Evolutionary conservation across 2,329 filamentous ascomycete genomes (phyloP).

Genomic region (Colletotrichum sp.): DNA sequence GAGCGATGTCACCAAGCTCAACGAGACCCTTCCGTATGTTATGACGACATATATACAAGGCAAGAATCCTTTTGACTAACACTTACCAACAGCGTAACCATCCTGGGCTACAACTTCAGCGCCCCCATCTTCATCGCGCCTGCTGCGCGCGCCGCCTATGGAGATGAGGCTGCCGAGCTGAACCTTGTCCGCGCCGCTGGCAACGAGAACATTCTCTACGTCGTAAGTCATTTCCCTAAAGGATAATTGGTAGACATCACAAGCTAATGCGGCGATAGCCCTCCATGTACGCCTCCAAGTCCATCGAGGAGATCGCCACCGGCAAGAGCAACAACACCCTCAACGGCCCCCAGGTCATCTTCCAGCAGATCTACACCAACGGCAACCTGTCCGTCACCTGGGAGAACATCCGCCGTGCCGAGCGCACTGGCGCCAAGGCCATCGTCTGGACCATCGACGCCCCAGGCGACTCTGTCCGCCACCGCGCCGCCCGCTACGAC

Average conservation of each 20-base stretch:
- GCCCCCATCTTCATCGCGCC: slow-evolving; percentile 56
- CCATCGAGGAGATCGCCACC: slow-evolving; percentile 37
- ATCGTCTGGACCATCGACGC: slow-evolving; percentile 43
- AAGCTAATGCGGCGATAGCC: slow-evolving; percentile 11
- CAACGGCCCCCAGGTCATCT: slow-evolving; percentile 33
- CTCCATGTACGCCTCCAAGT: slow-evolving; percentile 35
- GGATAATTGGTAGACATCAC: neutral
- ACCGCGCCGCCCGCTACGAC: slow-evolving; percentile 27
- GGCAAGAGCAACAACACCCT: slow-evolving; percentile 28
- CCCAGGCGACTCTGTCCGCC: slow-evolving; percentile 22
- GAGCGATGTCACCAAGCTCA: slow-evolving; percentile 39
- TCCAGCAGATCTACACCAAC: slow-evolving; percentile 33
- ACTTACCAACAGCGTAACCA: slow-evolving; percentile 34
- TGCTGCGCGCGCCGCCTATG: slow-evolving; percentile 47
- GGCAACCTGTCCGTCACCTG: slow-evolving; percentile 36
- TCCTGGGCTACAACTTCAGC: slow-evolving; percentile 51
- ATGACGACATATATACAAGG: neutral
- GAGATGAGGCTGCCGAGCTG: slow-evolving; percentile 48
- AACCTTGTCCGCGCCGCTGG: slow-evolving; percentile 52
- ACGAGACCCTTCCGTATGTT: slow-evolving; percentile 35
- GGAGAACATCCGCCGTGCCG: slow-evolving; percentile 35
- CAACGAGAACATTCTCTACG: slow-evolving; percentile 50
- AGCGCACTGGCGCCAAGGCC: slow-evolving; percentile 38
- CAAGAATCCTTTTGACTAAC: neutral
- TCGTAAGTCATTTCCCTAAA: slow-evolving; percentile 25